phyloP scores from a whole-genome alignment of 371 early-diverging fungal genomes.

The Mucor racemosus region DNA sequence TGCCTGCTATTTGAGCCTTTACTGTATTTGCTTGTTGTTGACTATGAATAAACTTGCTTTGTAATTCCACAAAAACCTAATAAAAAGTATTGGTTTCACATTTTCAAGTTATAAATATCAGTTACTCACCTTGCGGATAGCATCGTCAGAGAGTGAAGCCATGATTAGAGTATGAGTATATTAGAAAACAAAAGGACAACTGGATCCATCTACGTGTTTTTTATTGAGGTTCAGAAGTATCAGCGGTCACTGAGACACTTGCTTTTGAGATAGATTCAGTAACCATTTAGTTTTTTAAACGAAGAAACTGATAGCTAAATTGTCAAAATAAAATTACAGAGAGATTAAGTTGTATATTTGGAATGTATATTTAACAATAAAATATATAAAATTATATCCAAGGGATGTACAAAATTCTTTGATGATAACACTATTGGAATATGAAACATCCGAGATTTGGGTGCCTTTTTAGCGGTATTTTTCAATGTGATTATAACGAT shows the following conservation, averaged over 20 bases:
- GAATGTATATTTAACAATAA: neutral
- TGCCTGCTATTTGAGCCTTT: slow-evolving; percentile 70
- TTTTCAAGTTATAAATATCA: no score
- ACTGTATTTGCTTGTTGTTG: slow-evolving; percentile 69
- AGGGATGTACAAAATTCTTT: no score
- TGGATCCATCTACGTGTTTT: slow-evolving; percentile 1
- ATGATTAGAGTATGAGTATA: slow-evolving; percentile 19
- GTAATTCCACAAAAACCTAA: slow-evolving; percentile 68
- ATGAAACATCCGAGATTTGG: no score
- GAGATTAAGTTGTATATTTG: no score
- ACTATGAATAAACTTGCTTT: slow-evolving; percentile 63
- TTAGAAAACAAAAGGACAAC: neutral
- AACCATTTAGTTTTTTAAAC: neutral
- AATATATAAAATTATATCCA: no score
- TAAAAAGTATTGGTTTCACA: neutral
- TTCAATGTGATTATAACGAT: no score
- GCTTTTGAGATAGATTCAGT: neutral
- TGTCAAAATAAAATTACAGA: no score
- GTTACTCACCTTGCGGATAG: slow-evolving; percentile 45
- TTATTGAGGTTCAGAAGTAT: neutral
- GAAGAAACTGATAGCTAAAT: no score
- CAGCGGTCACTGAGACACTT: neutral
- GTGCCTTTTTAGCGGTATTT: no score
- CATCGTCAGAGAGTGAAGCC: slow-evolving; percentile 51
- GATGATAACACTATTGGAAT: no score